Evolutionary conservation across 2,329 filamentous ascomycete genomes (phyloP), one percentile per base, ranked within the genome.

Genomic region (Colletotrichum noveboracense): DNA sequence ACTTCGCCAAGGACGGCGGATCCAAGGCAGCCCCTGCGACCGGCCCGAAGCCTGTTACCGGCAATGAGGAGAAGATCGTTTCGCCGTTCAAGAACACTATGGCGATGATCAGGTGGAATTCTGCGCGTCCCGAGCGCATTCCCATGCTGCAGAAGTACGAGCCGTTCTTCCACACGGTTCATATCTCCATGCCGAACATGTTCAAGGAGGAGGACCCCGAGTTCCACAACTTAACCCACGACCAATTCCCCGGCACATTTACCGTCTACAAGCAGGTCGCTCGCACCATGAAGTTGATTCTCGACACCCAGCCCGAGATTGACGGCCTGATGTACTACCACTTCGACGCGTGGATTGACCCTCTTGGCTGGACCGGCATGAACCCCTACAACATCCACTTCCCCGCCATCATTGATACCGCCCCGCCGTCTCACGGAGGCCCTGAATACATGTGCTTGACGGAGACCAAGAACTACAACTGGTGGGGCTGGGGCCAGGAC

Each of bases 321-420:
- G 76, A 78, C n/a, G 82, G 82, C 5, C 65, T 83, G 7, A 76
- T 83, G 16, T 83, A 80, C 74, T 82, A 79, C 74, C 82, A 83
- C 68, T 83, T 83, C 66, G 82, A 84, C 71, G 81, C 81, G 7
- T 84, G 82, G 82, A 77, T 83, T 64, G 79, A 82, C 66, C 82
- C 82, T 6, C 70, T 83, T 32, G 78, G 67, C 16, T 84, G 78
- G 65, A 72, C 67, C 28, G 77, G 77, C 71, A 78, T 79, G 78
- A 78, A 83, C 74, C 78, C 77, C 28, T 74, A 76, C 12, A 80
- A 80, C 28, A 82, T 83, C 58, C 81, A 80, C 78, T 78, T 81
- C 71, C 81, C 80, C n/a, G 65, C 78, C 66, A 76, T 77, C 43
- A 48, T 75, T 60, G 75, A 75, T 43, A 78, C 70, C 12, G 73